These are phyloP conservation scores for Rhizopus sp. DNA, from an alignment of 371 early-diverging fungal species.

Conservation along the genomic window DNA sequence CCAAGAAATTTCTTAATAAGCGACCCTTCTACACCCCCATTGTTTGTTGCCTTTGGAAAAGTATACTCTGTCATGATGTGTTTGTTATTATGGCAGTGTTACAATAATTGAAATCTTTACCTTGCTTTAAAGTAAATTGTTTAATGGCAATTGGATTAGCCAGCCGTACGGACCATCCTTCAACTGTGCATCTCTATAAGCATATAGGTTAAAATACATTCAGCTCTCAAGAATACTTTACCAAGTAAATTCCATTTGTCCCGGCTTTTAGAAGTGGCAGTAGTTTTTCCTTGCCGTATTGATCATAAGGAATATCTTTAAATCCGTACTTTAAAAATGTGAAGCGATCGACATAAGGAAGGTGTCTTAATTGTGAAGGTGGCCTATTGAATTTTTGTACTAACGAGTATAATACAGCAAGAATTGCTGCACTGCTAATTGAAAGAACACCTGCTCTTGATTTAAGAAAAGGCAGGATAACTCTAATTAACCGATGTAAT, in stretches of 20 bases:
- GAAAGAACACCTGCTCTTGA: conserved; percentile 7
- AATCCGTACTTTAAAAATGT: conserved; percentile 11
- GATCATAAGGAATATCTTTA: conserved; percentile 13
- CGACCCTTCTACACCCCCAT: conserved; percentile 15
- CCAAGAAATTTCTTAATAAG: conserved; percentile 21
- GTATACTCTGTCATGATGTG: conserved; percentile 2
- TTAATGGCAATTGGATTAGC: conserved; percentile 18
- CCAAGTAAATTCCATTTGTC: conserved; percentile 8
- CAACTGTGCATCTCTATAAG: conserved; percentile 6
- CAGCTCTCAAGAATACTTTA: neutral
- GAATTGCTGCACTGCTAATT: conserved; percentile 7
- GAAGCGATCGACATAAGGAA: conserved; percentile 8
- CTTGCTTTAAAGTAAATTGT: conserved; percentile 16
- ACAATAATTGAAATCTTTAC: neutral
- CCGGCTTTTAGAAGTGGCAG: conserved; percentile 11
- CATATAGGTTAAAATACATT: neutral
- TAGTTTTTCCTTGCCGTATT: conserved; percentile 6
- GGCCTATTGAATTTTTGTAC: conserved; percentile 15
- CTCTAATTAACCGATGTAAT: no score
- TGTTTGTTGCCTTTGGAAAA: conserved; percentile 21
- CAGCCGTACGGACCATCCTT: conserved; percentile 13
- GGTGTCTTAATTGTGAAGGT: conserved; percentile 9
- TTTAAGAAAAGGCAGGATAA: neutral
- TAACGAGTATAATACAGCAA: conserved; percentile 7
- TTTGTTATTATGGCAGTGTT: neutral